Conservation (phyloP, 805 yeast species). For the Wickerhamiella bombiphila region DNA sequence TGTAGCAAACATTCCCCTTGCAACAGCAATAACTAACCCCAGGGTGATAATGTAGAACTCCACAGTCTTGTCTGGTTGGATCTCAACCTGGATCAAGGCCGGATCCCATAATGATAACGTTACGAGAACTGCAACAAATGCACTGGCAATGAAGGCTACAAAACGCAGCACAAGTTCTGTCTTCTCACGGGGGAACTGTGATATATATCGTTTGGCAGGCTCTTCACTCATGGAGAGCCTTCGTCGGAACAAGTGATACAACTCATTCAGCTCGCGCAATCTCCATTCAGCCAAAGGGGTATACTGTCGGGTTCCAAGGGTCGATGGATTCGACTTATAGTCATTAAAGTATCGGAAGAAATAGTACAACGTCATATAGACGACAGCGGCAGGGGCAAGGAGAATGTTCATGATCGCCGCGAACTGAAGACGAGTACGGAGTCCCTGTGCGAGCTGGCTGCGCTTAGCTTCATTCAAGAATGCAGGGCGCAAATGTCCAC, state of each 20-base stretch:
- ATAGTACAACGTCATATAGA: constrained; percentile 67
- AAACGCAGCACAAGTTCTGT: constrained; percentile 42
- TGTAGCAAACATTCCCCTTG: constrained; percentile 53
- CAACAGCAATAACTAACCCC: constrained; percentile 78
- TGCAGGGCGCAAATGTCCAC: constrained; percentile 63
- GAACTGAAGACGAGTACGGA: constrained; percentile 64
- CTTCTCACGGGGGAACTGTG: constrained; percentile 81
- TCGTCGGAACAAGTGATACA: constrained; percentile 73
- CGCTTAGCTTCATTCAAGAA: constrained; percentile 62
- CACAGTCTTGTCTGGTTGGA: constrained; percentile 65
- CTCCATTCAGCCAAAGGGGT: constrained; percentile 95
- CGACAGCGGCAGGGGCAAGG: constrained; percentile 72
- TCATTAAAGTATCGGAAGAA: constrained; percentile 89
- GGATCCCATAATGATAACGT: constrained; percentile 68
- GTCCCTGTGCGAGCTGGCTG: constrained; percentile 48
- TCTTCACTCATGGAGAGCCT: constrained; percentile 63
- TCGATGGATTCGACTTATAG: constrained; percentile 73
- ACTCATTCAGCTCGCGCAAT: constrained; percentile 83
- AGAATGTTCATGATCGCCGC: constrained; percentile 78
- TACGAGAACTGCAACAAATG: constrained; percentile 78
- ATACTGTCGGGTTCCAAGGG: constrained; percentile 71
- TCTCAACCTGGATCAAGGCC: constrained; percentile 78
- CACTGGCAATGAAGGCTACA: constrained; percentile 65
- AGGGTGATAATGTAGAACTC: constrained; percentile 77
- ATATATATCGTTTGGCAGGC: constrained; percentile 68